Base-by-base conservation (phyloP, 106 monocot genomes). In the Dendrobium catenatum region DNA sequence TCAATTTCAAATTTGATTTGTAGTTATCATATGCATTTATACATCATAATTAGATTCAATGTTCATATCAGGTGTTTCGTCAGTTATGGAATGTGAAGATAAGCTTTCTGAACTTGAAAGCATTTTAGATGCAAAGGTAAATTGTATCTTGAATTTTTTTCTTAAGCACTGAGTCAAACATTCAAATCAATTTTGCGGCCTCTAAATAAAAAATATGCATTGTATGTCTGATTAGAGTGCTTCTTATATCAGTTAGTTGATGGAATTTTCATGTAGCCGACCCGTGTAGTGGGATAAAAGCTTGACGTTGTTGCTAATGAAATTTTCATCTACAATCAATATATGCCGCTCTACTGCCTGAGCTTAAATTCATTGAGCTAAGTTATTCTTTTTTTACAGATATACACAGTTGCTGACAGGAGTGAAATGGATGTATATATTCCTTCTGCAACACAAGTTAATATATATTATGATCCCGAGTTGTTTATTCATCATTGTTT, bases 41-140 rank as follows among this genome's bases (percentile, higher is more conserved):
- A 4, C 3, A 48, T 26, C 13, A 49, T 76, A 48, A 24, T 76
- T 76, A 24, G 49, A 9, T 26, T 10, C 49, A 9, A 66, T 87
- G 20, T 56, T 78, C 56, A 16, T 80, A 48, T 48, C 86, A 96
- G 96, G 96, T 67, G 81, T 89, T 20, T 88, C 89, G 55, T 98
- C 98, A 24, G 66, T 29, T 40, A 76, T 24, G 37, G 95, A 93
- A 78, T 98, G 93, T 82, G 86, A 98, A 84, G 78, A 78, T 64
- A 89, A 95, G 84, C 83, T 94, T 42, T 82, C 84, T 56, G 88
- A 93, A 47, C 89, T 95, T 77, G 98, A 98, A 87, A 83, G 83
- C 27, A 73, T 89, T 31, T 79, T 98, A 84, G 89, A 95, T 89
- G 86, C 98, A 7, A 92, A 93, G 93, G 94, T 94, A 83, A 59